Evolutionary conservation across 139 green algal species (phyloP), one percentile per base, ranked within the genome.

Genomic region (Chlorella vulgaris): DNA sequence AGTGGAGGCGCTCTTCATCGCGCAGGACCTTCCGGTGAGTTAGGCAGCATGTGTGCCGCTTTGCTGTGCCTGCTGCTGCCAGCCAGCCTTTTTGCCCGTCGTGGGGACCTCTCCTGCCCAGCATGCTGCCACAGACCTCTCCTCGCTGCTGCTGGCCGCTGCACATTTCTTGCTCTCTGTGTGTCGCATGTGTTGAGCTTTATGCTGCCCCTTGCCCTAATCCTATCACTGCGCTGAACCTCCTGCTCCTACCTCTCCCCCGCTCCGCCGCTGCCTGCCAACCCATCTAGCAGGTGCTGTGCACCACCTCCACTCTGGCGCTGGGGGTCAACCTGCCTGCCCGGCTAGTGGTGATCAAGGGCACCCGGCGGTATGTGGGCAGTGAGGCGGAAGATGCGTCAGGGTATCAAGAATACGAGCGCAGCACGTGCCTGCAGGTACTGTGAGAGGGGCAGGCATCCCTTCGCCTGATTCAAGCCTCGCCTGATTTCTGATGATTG

Each of bases 301-400:
- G 94, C 84, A 92, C 91, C 22, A 98, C 55, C 35, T 50, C 33
- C 40, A 99, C 96, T 0, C 84, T 98, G 47, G 95, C 96, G 0
- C 77, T 94, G 81, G 96, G 95, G 15, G 92, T 99, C 22, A 99
- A 99, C 83, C 90, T 99, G 68, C 96, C 96, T 24, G 96, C 96
- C 2, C 91, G 97, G 81, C 90, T 99, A 67, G 95, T 98, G 29
- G 84, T 98, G 6, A 86, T 98, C 35, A 96, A 97, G 76, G 94
- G 93, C 38, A 97, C 94, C 1, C 70, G 89, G 35, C 88, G 90
- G n/a, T 93, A 88, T 69, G 35, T 78, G 31, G 85, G 74, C 36
- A 71, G 62, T 18, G 82, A 88, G 28, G 61, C n/a, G 3, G 71
- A 79, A 22, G 77, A 78, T 26, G 68, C 58, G 0, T 31, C 71